phyloP scores from a whole-genome alignment of 1,284 basidiomycete species.

The Gastroboletus turbinatus region DNA sequence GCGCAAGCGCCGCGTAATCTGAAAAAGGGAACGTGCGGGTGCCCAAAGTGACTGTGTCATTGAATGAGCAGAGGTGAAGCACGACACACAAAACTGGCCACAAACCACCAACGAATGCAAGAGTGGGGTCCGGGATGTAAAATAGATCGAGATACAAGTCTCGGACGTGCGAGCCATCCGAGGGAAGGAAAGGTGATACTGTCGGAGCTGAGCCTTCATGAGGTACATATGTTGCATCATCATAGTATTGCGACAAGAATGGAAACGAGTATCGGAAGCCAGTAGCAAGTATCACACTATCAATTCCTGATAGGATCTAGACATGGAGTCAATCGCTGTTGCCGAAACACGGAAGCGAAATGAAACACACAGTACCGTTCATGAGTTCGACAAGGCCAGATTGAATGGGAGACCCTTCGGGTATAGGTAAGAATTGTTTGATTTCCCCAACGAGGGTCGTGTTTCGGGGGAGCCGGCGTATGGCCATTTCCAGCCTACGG shows the following conservation, averaged over 20 bases:
- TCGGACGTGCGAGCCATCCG: slow-evolving; percentile 1
- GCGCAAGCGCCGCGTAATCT: slow-evolving; percentile 10
- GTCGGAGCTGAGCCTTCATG: neutral
- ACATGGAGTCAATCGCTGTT: neutral
- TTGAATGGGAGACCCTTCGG: slow-evolving; percentile 1
- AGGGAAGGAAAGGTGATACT: slow-evolving; percentile 1
- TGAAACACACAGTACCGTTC: slow-evolving; percentile 1
- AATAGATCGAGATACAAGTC: slow-evolving; percentile 4
- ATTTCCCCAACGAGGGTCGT: slow-evolving; percentile 19
- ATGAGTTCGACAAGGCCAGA: slow-evolving; percentile 4
- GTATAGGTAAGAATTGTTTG: slow-evolving; percentile 7
- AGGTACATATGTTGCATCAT: neutral
- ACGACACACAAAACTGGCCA: neutral
- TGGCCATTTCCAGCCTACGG: neutral
- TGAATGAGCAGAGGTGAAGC: neutral
- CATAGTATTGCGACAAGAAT: slow-evolving; percentile 8
- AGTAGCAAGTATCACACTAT: slow-evolving; percentile 3
- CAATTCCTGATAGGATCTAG: slow-evolving; percentile 5
- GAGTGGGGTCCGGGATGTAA: slow-evolving; percentile 8
- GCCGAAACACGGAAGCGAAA: neutral
- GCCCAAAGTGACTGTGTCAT: neutral
- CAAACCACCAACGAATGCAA: slow-evolving; percentile 11
- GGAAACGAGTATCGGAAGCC: slow-evolving; percentile 6
- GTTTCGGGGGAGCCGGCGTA: slow-evolving; percentile 10
- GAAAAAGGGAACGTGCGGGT: neutral